phyloP scores from a whole-genome alignment of 805 yeast genomes.

The Hanseniaspora thailandica region DNA sequence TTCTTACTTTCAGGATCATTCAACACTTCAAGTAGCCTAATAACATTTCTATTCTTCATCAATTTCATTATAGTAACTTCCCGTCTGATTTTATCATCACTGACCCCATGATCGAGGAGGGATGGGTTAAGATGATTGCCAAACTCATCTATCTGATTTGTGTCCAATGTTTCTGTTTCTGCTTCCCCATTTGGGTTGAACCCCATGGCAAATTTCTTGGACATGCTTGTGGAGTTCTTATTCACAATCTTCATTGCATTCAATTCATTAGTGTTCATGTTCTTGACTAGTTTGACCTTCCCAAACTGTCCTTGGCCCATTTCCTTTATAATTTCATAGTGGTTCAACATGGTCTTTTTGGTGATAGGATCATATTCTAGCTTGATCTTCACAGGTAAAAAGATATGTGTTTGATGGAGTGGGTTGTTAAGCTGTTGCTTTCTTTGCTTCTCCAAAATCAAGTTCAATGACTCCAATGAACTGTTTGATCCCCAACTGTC shows the following conservation, averaged over 20 bases:
- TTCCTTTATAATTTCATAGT: conserved; percentile 78
- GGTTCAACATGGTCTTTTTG: conserved; percentile 68
- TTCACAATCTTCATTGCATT: conserved; percentile 94
- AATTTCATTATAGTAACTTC: conserved; percentile 91
- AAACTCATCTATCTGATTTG: conserved; percentile 8
- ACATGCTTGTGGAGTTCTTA: conserved; percentile 47
- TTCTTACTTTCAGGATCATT: conserved; percentile 77
- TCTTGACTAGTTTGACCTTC: conserved; percentile 84
- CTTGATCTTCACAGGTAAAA: conserved; percentile 51
- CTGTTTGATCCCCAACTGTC: conserved; percentile 22
- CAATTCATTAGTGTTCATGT: conserved; percentile 45
- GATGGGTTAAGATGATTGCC: neutral
- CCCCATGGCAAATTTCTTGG: conserved; percentile 29
- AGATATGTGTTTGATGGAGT: conserved; percentile 30
- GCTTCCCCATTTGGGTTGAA: conserved; percentile 30
- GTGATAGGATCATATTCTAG: conserved; percentile 83
- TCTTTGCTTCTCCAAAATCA: conserved; percentile 33
- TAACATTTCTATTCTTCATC: conserved; percentile 87
- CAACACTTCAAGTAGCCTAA: conserved; percentile 68
- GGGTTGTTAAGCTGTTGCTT: conserved; percentile 35
- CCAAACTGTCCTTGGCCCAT: conserved; percentile 97
- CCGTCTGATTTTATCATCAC: conserved; percentile 65
- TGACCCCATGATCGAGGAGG: conserved; percentile 22
- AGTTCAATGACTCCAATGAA: conserved; percentile 30
- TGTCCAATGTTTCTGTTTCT: conserved; percentile 25